Evolutionary conservation across 192 early-diverging fungal genomes (phyloP).

Genomic region (Umbelopsis sp.): DNA sequence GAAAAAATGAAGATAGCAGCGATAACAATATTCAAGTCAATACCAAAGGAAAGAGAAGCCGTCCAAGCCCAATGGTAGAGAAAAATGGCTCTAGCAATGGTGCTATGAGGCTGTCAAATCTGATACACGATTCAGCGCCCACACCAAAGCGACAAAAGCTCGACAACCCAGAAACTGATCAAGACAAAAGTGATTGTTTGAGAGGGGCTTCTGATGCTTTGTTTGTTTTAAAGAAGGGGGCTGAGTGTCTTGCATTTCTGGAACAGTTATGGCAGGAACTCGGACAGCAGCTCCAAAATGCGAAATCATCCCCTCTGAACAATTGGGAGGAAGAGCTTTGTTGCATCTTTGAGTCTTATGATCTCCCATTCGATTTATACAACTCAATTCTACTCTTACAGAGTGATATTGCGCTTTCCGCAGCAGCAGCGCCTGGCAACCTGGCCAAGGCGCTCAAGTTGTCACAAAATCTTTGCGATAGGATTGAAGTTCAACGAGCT

Average conservation of each 20-base stretch:
- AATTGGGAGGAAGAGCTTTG: slow-evolving; percentile 33
- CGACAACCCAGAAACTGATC: neutral
- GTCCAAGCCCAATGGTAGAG: neutral
- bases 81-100: slow-evolving; percentile 28
- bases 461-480: slow-evolving; percentile 37
- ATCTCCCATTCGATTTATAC: slow-evolving; percentile 37
- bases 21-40: no score
- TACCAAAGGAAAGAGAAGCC: slow-evolving; percentile 5
- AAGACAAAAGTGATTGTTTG: neutral
- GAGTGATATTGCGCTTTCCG: slow-evolving; percentile 39
- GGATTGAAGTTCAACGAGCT: slow-evolving; percentile 33
- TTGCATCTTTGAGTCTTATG: slow-evolving; percentile 25
- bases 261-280: slow-evolving; percentile 34
- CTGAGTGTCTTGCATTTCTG: slow-evolving; percentile 31
- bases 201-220: slow-evolving; percentile 26
- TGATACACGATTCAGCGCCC: neutral
- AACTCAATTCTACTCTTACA: slow-evolving; percentile 32
- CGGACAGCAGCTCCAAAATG: neutral
- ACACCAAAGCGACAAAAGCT: slow-evolving; percentile 15
- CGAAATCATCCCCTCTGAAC: neutral
- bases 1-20: neutral
- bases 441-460: slow-evolving; percentile 34
- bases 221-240: slow-evolving; percentile 25
- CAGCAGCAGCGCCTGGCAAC: slow-evolving; percentile 35
- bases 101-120: neutral